phyloP scores from a whole-genome alignment of 495 filamentous ascomycete genomes.

The Podospora anserina region DNA sequence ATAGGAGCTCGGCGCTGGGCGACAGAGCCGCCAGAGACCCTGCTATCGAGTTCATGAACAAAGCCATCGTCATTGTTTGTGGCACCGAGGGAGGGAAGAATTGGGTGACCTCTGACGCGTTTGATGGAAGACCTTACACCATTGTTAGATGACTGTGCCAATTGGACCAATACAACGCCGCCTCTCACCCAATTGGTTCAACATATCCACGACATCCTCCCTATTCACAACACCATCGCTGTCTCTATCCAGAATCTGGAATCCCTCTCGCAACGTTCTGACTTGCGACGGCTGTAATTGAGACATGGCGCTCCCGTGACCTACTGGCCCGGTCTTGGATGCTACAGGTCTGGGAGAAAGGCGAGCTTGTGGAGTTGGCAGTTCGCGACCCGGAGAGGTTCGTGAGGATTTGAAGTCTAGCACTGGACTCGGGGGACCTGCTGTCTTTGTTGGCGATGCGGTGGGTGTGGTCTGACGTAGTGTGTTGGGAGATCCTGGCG shows the following conservation, averaged over 20 bases:
- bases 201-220: constrained; percentile 76
- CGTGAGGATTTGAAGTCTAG: constrained; percentile 37
- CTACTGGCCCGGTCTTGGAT: constrained; percentile 10
- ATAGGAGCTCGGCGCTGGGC: constrained; percentile 69
- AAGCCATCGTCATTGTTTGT: constrained; percentile 73
- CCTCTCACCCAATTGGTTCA: constrained; percentile 67
- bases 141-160: constrained; percentile 8
- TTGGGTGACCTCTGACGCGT: constrained; percentile 56
- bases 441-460: constrained; percentile 42
- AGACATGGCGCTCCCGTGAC: constrained; percentile 53
- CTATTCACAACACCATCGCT: constrained; percentile 71
- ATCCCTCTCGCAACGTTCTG: constrained; percentile 75
- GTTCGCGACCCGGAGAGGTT: constrained; percentile 10
- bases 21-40: constrained; percentile 68
- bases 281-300: constrained; percentile 66
- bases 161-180: neutral
- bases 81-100: constrained; percentile 72
- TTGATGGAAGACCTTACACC: constrained; percentile 47
- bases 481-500: constrained; percentile 48
- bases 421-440: constrained; percentile 32
- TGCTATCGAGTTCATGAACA: constrained; percentile 76
- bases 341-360: constrained; percentile 4
- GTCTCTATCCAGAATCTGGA: constrained; percentile 80
- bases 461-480: constrained; percentile 49
- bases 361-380: neutral